Evolutionary conservation across 2,329 filamentous ascomycete species (phyloP), one percentile per base, ranked within the genome.

Genomic region (Ceratocystis variospora): DNA sequence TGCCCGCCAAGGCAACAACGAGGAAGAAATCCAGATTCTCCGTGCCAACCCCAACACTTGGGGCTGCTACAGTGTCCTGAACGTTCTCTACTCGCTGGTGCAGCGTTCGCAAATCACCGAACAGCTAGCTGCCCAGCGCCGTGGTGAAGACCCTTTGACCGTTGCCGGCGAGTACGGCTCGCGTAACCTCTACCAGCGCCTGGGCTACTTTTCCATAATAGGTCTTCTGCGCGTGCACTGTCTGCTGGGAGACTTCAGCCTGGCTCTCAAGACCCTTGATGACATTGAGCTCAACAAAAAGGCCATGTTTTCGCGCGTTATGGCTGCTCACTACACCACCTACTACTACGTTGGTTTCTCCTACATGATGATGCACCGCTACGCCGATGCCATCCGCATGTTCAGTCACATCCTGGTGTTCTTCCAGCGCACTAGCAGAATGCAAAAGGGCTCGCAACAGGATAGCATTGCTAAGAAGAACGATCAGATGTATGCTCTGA

Each of bases 311-410:
- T 93, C 94, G 70, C 90, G 94, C 71, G 94, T 99, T 76, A 97
- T 99, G 94, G 93, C 94, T 65, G 94, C 94, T 67, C 94, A 99
- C 82, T 97, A 97, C 81, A 96, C 93, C 71, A 99, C 94, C 71
- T 99, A 97, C 85, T 99, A 99, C 86, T 97, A 97, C 77, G 93
- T 99, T 70, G 94, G 94, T 72, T 99, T 99, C 86, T 96, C 90
- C 72, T 99, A 99, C 87, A 97, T 99, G 93, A 99, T 99, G 94
- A 96, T 97, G 90, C 91, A 94, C 80, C 90, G 94, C 76, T 99
- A 99, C 77, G 90, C 91, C 78, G 94, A 99, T 78, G 94, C 94
- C 77, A 96, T 99, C 80, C 91, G 93, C 83, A 96, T 96, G 88
- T 99, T 99, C 86, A 96, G 90, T 83, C 94, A 99, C 84, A 99